phyloP scores from a whole-genome alignment of 208 protist species.

The Leishmania gerbilli region DNA sequence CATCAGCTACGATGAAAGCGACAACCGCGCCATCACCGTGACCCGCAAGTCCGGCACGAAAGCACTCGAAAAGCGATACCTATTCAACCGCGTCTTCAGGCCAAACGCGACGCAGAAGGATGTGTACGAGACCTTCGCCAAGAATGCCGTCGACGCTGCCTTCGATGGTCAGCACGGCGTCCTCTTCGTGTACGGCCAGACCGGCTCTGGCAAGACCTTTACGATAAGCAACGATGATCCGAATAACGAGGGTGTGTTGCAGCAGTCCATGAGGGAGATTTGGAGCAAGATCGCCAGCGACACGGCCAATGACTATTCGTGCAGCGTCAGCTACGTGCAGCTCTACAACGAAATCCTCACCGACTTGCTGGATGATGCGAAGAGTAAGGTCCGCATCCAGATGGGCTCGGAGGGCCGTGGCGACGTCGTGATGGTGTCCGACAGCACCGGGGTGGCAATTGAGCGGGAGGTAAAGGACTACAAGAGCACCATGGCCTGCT shows the following conservation, averaged over 20 bases:
- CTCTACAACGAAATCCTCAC: constrained; percentile 92
- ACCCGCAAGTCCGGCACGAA: constrained; percentile 47
- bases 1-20: constrained; percentile 57
- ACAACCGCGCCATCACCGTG: constrained; percentile 51
- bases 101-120: constrained; percentile 59
- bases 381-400: constrained; percentile 79
- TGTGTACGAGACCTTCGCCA: constrained; percentile 78
- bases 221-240: constrained; percentile 91
- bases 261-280: constrained; percentile 74
- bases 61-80: constrained; percentile 49
- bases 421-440: constrained; percentile 80
- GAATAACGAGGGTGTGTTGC: constrained; percentile 84
- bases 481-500: constrained; percentile 71
- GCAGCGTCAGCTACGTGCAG: constrained; percentile 88
- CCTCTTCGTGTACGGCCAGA: constrained; percentile 93
- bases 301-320: constrained; percentile 74
- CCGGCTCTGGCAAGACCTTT: constrained; percentile 91
- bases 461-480: constrained; percentile 69
- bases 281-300: constrained; percentile 71
- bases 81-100: constrained; percentile 80
- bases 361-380: constrained; percentile 77
- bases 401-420: constrained; percentile 72
- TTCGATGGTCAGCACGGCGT: constrained; percentile 91
- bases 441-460: constrained; percentile 57
- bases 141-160: constrained; percentile 79